These are phyloP conservation scores for Zymoseptoria ardabiliae DNA, from an alignment of 2,329 filamentous ascomycete species.

Conservation along the genomic window DNA sequence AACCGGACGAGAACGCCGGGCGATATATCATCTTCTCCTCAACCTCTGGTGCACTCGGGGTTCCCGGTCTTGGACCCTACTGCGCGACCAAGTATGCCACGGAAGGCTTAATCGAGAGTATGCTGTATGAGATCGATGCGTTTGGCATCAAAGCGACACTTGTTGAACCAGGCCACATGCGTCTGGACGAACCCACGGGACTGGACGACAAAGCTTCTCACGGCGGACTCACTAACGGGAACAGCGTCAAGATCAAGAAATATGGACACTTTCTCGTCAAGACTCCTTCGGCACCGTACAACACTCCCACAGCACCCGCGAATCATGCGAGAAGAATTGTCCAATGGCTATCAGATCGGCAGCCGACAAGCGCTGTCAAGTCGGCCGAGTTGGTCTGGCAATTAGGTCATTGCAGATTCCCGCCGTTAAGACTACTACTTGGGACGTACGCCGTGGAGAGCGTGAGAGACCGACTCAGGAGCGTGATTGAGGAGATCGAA, in stretches of 20 bases:
- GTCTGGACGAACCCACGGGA: constrained; percentile 65
- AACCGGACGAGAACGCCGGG: constrained; percentile 41
- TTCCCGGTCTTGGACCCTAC: constrained; percentile 86
- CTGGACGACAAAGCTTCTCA: constrained; percentile 25
- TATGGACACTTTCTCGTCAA: constrained; percentile 94
- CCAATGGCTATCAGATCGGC: constrained; percentile 86
- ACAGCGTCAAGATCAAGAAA: constrained; percentile 50
- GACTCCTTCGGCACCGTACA: constrained; percentile 73
- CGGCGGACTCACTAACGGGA: constrained; percentile 5
- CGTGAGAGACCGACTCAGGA: constrained; percentile 79
- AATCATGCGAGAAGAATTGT: constrained; percentile 85
- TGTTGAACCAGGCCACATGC: constrained; percentile 82
- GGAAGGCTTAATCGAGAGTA: constrained; percentile 88
- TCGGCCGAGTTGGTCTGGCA: constrained; percentile 91
- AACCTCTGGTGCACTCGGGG: constrained; percentile 83
- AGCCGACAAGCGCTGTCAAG: constrained; percentile 87
- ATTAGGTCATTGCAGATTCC: constrained; percentile 88
- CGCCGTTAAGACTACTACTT: constrained; percentile 75
- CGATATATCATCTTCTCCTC: constrained; percentile 93
- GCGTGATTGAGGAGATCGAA: constrained; percentile 74
- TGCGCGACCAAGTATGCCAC: constrained; percentile 97
- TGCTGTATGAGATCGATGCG: constrained; percentile 87
- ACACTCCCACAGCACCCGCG: constrained; percentile 68
- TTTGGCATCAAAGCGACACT: constrained; percentile 93
- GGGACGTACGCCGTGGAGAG: constrained; percentile 95